Percentiles rank a stretch among this genome's conserved stretches.
phyloP scores from a whole-genome alignment of 805 yeast species.

The Metschnikowia cerradonensis region DNA sequence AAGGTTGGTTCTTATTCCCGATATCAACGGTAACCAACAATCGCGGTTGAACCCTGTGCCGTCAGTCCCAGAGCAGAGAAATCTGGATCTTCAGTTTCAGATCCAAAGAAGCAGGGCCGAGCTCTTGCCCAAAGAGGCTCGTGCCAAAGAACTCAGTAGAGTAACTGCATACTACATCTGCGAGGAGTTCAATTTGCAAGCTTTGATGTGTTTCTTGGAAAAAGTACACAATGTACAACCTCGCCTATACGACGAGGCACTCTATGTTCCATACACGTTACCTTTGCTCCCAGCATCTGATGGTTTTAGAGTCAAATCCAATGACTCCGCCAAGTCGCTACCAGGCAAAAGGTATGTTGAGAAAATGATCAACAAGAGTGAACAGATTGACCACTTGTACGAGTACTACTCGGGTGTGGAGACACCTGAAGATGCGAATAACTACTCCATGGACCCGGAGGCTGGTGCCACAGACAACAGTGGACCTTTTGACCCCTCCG shows the following conservation, averaged over 20 bases:
- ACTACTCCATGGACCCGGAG: constrained; percentile 44
- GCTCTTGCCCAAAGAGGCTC: constrained; percentile 51
- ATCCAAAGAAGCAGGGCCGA: constrained; percentile 50
- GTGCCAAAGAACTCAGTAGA: constrained; percentile 67
- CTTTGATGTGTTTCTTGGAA: constrained; percentile 60
- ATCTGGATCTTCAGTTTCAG: constrained; percentile 22
- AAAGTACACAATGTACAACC: constrained; percentile 80
- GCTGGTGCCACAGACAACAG: constrained; percentile 38
- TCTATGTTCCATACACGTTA: constrained; percentile 82
- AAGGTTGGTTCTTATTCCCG: constrained; percentile 83
- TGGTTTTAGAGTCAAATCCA: constrained; percentile 72
- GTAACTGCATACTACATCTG: constrained; percentile 91
- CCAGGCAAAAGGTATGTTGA: constrained; percentile 59
- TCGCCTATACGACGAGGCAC: constrained; percentile 84
- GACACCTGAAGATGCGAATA: constrained; percentile 53
- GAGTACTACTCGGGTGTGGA: constrained; percentile 85
- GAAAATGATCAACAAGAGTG: constrained; percentile 70
- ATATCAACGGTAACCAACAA: constrained; percentile 28
- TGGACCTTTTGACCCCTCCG: constrained; percentile 81
- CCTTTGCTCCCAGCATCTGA: constrained; percentile 84
- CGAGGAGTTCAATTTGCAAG: constrained; percentile 68
- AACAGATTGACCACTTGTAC: constrained; percentile 85
- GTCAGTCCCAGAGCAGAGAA: constrained; percentile 9
- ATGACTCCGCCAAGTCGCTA: constrained; percentile 45
- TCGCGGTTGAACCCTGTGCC: constrained; percentile 13